Conservation (phyloP, 495 filamentous ascomycete species). For the Usnea hakonensis region DNA sequence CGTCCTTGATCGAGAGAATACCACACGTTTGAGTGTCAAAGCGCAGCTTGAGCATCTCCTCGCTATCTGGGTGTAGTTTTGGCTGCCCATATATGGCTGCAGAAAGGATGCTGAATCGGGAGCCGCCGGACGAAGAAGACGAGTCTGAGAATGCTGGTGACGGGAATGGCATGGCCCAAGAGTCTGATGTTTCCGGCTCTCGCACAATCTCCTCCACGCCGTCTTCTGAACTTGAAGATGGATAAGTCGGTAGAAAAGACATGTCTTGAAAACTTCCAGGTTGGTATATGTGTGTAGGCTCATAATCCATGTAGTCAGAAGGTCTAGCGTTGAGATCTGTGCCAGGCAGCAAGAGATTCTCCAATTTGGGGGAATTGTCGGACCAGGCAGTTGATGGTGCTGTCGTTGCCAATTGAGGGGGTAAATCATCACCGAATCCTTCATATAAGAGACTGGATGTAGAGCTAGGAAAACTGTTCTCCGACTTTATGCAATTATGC, state of each 20-base stretch:
- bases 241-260: background rate
- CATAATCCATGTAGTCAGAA: conserved; percentile 28
- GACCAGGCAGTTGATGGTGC: conserved; percentile 30
- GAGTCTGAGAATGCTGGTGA: conserved; percentile 25
- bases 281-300: conserved; percentile 18
- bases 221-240: conserved; percentile 38
- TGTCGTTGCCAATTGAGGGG: conserved; percentile 25
- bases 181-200: conserved; percentile 33
- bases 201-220: conserved; percentile 56
- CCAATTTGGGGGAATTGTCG: conserved; percentile 36
- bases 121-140: conserved; percentile 23
- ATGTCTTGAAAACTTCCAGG: background rate
- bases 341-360: conserved; percentile 38
- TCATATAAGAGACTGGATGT: conserved; percentile 23
- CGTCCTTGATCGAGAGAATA: conserved; percentile 69
- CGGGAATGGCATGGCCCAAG: conserved; percentile 32
- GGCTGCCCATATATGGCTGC: conserved; percentile 38
- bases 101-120: conserved; percentile 9
- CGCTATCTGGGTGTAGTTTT: conserved; percentile 39
- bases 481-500: background rate
- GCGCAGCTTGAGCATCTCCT: conserved; percentile 58
- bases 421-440: conserved; percentile 30
- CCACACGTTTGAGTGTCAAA: conserved; percentile 69
- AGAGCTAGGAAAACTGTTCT: conserved; percentile 17
- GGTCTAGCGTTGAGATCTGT: conserved; percentile 35